These are phyloP conservation scores for Aspergillus novofumigatus DNA, from an alignment of 2,329 filamentous ascomycete genomes.

Conservation along the genomic window DNA sequence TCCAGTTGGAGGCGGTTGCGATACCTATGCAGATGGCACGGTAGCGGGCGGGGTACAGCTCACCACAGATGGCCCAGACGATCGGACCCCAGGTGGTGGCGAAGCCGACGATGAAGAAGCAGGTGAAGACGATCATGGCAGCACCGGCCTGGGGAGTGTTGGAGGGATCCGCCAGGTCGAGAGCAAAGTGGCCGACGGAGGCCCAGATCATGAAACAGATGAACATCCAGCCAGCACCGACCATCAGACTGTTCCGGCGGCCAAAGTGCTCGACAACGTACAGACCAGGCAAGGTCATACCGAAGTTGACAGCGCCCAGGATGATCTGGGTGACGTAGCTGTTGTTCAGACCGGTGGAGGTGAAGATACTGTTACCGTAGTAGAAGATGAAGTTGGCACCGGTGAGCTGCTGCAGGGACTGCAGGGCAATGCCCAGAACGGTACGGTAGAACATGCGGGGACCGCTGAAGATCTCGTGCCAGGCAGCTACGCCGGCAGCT, in stretches of 20 bases:
- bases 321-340: constrained; percentile 63
- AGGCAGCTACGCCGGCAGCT: constrained; percentile 26
- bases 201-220: constrained; percentile 63
- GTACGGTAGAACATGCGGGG: constrained; percentile 43
- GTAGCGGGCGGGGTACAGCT: constrained; percentile 39
- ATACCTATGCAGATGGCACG: constrained; percentile 72
- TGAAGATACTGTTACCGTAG: constrained; percentile 52
- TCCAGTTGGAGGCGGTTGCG: constrained; percentile 71
- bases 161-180: constrained; percentile 35
- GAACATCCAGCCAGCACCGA: constrained; percentile 65
- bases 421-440: constrained; percentile 37
- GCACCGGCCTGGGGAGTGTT: constrained; percentile 51
- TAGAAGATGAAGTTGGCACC: constrained; percentile 49
- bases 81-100: constrained; percentile 65
- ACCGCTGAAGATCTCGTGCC: constrained; percentile 37
- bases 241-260: constrained; percentile 62
- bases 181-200: constrained; percentile 47
- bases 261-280: constrained; percentile 66
- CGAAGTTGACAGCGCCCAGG: constrained; percentile 62
- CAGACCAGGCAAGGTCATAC: constrained; percentile 61
- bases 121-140: constrained; percentile 66
- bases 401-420: constrained; percentile 43
- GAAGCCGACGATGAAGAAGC: constrained; percentile 68
- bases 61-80: constrained; percentile 45
- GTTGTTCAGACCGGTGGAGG: constrained; percentile 60